Evolutionary conservation across 1,139 yeast species (phyloP), one percentile per base, ranked within the genome.

Genomic region (Zhuliangozyma blackwelliae): DNA sequence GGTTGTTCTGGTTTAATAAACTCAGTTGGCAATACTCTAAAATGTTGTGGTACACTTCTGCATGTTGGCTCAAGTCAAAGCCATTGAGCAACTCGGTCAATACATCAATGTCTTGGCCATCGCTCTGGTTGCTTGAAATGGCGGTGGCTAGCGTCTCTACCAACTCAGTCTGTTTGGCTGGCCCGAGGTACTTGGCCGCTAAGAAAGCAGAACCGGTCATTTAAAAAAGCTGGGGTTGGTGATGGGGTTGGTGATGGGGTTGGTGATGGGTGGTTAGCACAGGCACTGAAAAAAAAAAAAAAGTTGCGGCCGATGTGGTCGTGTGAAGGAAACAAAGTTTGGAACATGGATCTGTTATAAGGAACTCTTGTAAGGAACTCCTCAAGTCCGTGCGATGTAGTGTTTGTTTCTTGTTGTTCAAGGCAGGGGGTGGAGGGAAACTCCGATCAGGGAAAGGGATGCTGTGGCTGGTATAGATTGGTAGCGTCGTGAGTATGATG

Each of bases 41-140:
- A 12, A 68, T 46, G n/a, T 51, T 44, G 5, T 49, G 34, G 36
- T 54, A 54, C 5, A 62, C 48, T 8, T 50, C 45, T 7, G 38
- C 34, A 20, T 48, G 46, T 7, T 57, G 40, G 5, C 47, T 38
- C 7, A 49, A 44, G 27, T 64, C 61, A 3, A 61, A 51, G 10
- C 52, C 56, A 9, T 54, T 57, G 13, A 68, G 40, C 22, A 71
- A 44, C 26, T 69, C 75, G 48, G 66, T 61, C 26, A 71, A 55
- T 2, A 61, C 58, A 9, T 50, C 44, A 5, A 55, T 42, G 39
- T 49, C 56, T 19, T 46, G 55, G 23, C 5, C 10, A 22, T 9
- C 23, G 5, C 16, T 16, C 1, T 49, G 41, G 37, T 43, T 37
- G 11, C 44, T 44, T 9, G 36, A 36, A 20, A 60, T 40, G 23